phyloP scores from a whole-genome alignment of 306 rosid genomes.

The Arachis stenosperma region DNA sequence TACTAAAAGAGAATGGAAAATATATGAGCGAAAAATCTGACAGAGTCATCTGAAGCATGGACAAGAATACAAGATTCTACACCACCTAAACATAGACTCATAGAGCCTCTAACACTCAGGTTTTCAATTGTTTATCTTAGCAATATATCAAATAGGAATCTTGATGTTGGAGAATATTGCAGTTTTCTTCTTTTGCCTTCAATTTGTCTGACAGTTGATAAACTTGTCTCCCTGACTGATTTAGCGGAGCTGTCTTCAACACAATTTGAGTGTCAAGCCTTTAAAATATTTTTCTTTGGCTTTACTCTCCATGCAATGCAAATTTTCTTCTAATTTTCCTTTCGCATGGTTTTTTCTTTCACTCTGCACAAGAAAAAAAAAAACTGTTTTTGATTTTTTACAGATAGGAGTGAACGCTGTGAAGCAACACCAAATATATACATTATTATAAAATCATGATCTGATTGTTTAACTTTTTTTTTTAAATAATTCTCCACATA shows the following conservation, averaged over 20 bases:
- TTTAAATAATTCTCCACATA: too few species aligned
- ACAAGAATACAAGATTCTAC: too few species aligned
- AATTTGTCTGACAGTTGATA: constrained; percentile 68
- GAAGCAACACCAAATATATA: too few species aligned
- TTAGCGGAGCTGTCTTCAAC: constrained; percentile 53
- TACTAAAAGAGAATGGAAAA: constrained; percentile 3
- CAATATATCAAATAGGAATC: constrained; percentile 16
- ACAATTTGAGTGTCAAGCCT: constrained; percentile 83
- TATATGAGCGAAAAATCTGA: neutral
- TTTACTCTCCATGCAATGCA: constrained; percentile 75
- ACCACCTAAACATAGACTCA: too few species aligned
- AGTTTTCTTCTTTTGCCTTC: constrained; percentile 72
- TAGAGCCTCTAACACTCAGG: too few species aligned
- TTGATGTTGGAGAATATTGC: constrained; percentile 63
- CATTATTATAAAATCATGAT: too few species aligned
- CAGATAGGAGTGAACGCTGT: too few species aligned
- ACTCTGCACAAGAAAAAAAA: constrained; percentile 40
- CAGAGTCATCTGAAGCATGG: too few species aligned
- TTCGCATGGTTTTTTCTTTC: constrained; percentile 64
- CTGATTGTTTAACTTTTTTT: too few species aligned
- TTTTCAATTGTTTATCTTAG: neutral
- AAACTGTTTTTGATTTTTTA: too few species aligned
- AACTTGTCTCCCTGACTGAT: constrained; percentile 70
- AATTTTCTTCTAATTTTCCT: constrained; percentile 71
- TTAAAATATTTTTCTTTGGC: constrained; percentile 78